Evolutionary conservation across 805 yeast genomes (phyloP).

Genomic region (Yarrowia yakushimensis): DNA sequence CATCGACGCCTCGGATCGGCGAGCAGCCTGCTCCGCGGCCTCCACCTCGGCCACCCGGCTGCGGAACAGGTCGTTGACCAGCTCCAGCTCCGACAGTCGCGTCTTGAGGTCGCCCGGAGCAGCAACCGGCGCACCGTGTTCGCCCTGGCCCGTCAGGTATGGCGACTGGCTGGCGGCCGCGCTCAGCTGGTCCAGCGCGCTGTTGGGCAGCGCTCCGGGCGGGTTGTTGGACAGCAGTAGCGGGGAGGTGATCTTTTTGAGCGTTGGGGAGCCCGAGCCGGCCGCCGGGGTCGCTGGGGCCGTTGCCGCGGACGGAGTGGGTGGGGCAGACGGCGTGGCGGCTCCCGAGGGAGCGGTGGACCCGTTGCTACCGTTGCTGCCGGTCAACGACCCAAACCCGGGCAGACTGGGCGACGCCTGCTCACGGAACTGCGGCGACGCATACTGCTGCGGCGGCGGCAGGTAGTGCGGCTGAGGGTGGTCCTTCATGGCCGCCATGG

Average conservation of each 20-base stretch:
- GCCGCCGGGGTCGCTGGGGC: constrained; percentile 8
- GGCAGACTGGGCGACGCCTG: constrained; percentile 2
- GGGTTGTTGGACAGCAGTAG: constrained; percentile 22
- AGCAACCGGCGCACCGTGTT: constrained; percentile 4
- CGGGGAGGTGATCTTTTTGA: constrained; percentile 26
- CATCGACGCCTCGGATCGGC: constrained; percentile 35
- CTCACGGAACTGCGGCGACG: constrained; percentile 1
- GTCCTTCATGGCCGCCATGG: constrained; percentile 24
- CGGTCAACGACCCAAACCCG: neutral
- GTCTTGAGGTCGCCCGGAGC: constrained; percentile 55
- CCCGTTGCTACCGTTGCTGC: neutral
- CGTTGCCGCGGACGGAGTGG: neutral
- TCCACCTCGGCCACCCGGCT: constrained; percentile 82
- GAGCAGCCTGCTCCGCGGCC: constrained; percentile 39
- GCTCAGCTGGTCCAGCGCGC: constrained; percentile 30
- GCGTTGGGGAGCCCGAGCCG: neutral
- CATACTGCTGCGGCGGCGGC: constrained; percentile 22
- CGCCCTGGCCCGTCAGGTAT: constrained; percentile 26
- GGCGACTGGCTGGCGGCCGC: constrained; percentile 30
- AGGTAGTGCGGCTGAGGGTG: constrained; percentile 2
- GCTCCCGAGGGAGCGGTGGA: neutral
- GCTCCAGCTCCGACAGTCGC: constrained; percentile 79
- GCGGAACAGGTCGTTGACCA: constrained; percentile 83
- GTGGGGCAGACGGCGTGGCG: neutral
- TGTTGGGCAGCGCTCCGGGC: constrained; percentile 3